Evolutionary conservation across 148 eudicot species (phyloP).

Genomic region (Vaccinium corymbosum): DNA sequence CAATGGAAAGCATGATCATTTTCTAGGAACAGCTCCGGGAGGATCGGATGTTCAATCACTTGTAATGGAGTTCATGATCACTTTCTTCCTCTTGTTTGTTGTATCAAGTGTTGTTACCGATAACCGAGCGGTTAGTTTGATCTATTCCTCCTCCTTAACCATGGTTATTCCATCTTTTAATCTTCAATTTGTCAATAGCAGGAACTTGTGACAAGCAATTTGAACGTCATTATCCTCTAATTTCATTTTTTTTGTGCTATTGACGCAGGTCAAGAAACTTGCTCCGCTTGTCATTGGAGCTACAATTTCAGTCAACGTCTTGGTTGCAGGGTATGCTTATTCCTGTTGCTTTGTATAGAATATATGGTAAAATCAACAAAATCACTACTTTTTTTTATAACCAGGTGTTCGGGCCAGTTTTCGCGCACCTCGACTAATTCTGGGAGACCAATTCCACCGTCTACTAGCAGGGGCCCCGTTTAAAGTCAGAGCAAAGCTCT

Average conservation of each 20-base stretch:
- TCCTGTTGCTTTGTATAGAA: neutral
- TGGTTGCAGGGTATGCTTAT: constrained; percentile 58
- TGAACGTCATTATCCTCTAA: neutral
- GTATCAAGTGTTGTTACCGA: constrained; percentile 65
- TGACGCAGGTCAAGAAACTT: constrained; percentile 47
- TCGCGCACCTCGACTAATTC: too few species aligned
- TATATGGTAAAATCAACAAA: neutral
- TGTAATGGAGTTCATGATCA: constrained; percentile 59
- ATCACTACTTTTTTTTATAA: neutral
- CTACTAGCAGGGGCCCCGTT: too few species aligned
- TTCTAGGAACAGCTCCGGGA: constrained; percentile 42
- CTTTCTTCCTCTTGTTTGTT: constrained; percentile 77
- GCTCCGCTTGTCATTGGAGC: constrained; percentile 67
- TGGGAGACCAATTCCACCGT: too few species aligned
- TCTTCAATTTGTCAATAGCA: too few species aligned
- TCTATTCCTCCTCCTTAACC: neutral
- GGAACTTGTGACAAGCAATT: neutral
- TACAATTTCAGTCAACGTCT: constrained; percentile 45
- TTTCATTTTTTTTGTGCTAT: neutral
- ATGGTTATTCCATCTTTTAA: neutral
- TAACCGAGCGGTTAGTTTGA: constrained; percentile 56
- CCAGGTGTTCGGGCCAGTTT: too few species aligned
- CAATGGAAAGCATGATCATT: constrained; percentile 45
- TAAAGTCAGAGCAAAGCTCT: too few species aligned
- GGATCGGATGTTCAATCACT: constrained; percentile 57